Conservation (phyloP, 2,329 filamentous ascomycete genomes). For the Colletotrichum godetiae region DNA sequence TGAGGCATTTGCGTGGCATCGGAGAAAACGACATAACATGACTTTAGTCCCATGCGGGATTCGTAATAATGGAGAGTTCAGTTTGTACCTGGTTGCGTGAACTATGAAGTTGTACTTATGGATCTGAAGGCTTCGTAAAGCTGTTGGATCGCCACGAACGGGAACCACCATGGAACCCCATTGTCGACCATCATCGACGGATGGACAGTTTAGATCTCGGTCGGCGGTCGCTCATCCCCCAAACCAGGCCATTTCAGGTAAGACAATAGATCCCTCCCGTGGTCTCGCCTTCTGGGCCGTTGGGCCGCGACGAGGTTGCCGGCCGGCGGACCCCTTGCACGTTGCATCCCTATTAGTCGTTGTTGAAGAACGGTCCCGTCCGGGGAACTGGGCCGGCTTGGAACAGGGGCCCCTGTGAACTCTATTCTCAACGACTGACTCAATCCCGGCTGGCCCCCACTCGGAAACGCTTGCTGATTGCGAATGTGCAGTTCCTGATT, state of each 20-base stretch:
- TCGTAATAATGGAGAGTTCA: not conserved
- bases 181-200: not conserved
- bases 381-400: slow-evolving; percentile 1
- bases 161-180: not conserved
- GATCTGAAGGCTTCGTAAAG: not conserved
- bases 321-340: not conserved
- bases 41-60: not conserved
- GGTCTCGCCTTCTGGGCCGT: not conserved
- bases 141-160: not conserved
- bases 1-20: not conserved
- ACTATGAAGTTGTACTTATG: not conserved
- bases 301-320: not conserved
- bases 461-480: not conserved
- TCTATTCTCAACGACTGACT: slow-evolving; percentile 21
- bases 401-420: slow-evolving; percentile 13
- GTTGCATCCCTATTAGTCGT: not conserved
- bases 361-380: not conserved
- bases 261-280: not conserved
- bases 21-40: not conserved
- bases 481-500: not conserved
- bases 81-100: not conserved
- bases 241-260: not conserved
- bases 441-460: not conserved
- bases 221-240: too few relatives aligned
- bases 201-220: not conserved